These are phyloP conservation scores for Phytopythium cucurbitacearum DNA, from an alignment of 352 stramenopile species.

Conservation along the genomic window DNA sequence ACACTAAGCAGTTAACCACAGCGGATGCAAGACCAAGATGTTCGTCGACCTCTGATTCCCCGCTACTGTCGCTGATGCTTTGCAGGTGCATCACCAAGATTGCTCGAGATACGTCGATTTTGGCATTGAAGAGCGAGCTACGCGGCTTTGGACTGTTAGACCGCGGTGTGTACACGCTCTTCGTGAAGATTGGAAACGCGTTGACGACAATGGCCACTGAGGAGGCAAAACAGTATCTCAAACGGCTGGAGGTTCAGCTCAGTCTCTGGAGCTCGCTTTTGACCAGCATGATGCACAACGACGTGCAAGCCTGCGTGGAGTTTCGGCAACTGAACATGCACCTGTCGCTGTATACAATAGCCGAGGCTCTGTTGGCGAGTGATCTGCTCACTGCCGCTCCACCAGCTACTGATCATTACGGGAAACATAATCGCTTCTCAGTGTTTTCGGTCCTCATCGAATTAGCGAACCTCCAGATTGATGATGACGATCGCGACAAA, in stretches of 20 bases:
- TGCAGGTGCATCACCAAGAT: conserved; percentile 67
- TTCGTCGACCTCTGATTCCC: conserved; percentile 9
- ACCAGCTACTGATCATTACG: conserved; percentile 7
- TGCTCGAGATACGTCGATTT: conserved; percentile 28
- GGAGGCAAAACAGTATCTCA: conserved; percentile 16
- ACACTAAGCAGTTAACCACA: not conserved
- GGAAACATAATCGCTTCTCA: conserved; percentile 11
- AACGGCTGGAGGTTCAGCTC: conserved; percentile 28
- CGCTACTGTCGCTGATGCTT: conserved; percentile 26
- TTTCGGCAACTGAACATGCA: conserved; percentile 58
- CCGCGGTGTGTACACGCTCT: conserved; percentile 43
- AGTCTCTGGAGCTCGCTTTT: conserved; percentile 34
- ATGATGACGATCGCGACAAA: not conserved
- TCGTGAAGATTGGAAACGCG: conserved; percentile 45
- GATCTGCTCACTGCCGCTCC: conserved; percentile 22
- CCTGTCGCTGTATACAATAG: conserved; percentile 52
- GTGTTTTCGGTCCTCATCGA: conserved; percentile 43
- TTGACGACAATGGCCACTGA: conserved; percentile 18
- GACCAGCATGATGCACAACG: conserved; percentile 51
- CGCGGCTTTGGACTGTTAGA: conserved; percentile 61
- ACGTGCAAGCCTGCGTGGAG: conserved; percentile 30
- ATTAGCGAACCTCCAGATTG: conserved; percentile 14
- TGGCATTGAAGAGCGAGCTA: conserved; percentile 41
- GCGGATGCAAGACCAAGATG: not conserved
- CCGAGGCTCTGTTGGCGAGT: conserved; percentile 25